A percentile compares a stretch with the other conserved stretches of the same genome.
Evolutionary conservation across 2,329 filamentous ascomycete species (phyloP).

Genomic region (Rhynchosporium agropyri): DNA sequence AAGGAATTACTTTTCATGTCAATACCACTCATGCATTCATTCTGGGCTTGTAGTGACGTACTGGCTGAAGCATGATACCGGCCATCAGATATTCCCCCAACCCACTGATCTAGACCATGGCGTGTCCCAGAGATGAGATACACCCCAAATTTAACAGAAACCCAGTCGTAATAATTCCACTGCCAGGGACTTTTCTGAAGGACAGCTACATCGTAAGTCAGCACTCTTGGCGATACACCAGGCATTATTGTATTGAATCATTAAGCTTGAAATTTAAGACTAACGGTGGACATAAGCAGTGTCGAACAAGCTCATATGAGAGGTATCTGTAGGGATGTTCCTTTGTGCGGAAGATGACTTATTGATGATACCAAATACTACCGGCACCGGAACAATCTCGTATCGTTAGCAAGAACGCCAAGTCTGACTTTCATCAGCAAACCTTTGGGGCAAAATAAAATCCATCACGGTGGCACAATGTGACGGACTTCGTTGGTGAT

Average conservation of each 20-base stretch:
- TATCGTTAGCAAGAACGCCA: slow-evolving; percentile 7
- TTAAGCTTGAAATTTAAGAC: slow-evolving; percentile 43
- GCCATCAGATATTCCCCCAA: slow-evolving; percentile 43
- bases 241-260: not conserved
- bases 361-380: slow-evolving; percentile 6
- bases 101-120: slow-evolving; percentile 52
- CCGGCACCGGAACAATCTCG: slow-evolving; percentile 10
- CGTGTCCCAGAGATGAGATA: slow-evolving; percentile 48
- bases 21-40: not conserved
- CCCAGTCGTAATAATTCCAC: slow-evolving; percentile 7
- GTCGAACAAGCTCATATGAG: slow-evolving; percentile 53
- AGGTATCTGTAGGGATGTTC: slow-evolving; percentile 50
- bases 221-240: not conserved
- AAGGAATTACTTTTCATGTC: slow-evolving; percentile 29
- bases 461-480: slow-evolving; percentile 50
- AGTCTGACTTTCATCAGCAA: slow-evolving; percentile 11
- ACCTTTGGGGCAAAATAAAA: slow-evolving; percentile 52
- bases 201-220: slow-evolving; percentile 1
- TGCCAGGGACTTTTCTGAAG: slow-evolving; percentile 2
- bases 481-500: slow-evolving; percentile 47
- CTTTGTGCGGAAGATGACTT: slow-evolving; percentile 18
- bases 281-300: slow-evolving; percentile 52
- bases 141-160: slow-evolving; percentile 8
- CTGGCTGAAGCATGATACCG: slow-evolving; percentile 19
- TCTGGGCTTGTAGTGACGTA: not conserved